Evolutionary conservation across 1,139 yeast genomes (phyloP).

Genomic region (Candida sp.): DNA sequence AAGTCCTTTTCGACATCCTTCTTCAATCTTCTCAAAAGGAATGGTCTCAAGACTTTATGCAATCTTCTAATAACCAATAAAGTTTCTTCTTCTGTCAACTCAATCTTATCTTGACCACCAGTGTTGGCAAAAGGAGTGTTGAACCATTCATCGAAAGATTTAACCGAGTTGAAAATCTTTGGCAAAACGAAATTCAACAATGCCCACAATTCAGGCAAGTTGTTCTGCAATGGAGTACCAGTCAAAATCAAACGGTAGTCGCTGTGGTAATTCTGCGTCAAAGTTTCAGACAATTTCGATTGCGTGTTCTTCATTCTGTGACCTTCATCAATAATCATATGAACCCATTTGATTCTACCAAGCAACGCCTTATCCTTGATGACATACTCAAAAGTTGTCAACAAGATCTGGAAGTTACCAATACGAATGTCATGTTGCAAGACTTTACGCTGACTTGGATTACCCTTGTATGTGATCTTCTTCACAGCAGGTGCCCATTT

Average conservation of each 20-base stretch:
- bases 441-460: conserved; percentile 70
- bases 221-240: conserved; percentile 88
- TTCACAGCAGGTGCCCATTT: conserved; percentile 85
- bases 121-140: conserved; percentile 86
- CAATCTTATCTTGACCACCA: conserved; percentile 82
- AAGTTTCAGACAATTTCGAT: conserved; percentile 72
- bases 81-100: conserved; percentile 90
- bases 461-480: conserved; percentile 75
- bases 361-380: conserved; percentile 74
- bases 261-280: conserved; percentile 74
- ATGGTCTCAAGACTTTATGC: conserved; percentile 95
- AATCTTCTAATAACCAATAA: conserved; percentile 92
- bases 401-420: conserved; percentile 75
- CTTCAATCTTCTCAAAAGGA: conserved; percentile 90
- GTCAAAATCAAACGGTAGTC: conserved; percentile 81
- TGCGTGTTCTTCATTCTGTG: conserved; percentile 86
- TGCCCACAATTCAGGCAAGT: conserved; percentile 87
- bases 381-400: conserved; percentile 82
- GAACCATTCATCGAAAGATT: conserved; percentile 90
- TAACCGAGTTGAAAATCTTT: conserved; percentile 80
- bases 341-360: conserved; percentile 76
- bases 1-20: conserved; percentile 97
- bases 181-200: conserved; percentile 78
- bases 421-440: conserved; percentile 63
- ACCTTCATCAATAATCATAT: conserved; percentile 91